Evolutionary conservation across 2,329 filamentous ascomycete species (phyloP).

Genomic region (Ophiostoma sp.): DNA sequence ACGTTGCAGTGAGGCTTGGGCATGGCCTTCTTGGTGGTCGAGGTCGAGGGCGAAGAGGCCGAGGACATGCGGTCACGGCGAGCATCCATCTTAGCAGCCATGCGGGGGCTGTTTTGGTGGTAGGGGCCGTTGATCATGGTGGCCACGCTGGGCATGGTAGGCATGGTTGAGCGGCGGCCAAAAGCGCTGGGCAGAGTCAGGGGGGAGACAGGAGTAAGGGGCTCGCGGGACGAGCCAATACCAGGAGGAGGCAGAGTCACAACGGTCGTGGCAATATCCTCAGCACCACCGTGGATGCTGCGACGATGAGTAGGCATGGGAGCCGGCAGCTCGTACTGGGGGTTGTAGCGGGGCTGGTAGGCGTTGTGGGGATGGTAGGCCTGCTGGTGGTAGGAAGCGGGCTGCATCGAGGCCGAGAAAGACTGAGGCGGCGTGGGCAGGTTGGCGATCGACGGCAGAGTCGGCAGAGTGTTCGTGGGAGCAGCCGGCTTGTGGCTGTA

Average conservation of each 20-base stretch:
- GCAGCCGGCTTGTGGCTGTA: background rate
- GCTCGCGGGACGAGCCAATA: background rate
- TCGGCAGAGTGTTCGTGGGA: background rate
- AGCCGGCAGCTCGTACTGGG: constrained; percentile 15
- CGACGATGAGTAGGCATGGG: constrained; percentile 12
- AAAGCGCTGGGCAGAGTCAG: constrained; percentile 18
- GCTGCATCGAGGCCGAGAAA: constrained; percentile 22
- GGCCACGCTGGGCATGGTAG: constrained; percentile 1
- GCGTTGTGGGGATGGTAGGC: background rate
- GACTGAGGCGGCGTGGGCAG: constrained; percentile 24
- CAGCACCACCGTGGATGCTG: background rate
- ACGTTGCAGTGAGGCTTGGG: constrained; percentile 32
- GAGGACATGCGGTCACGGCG: constrained; percentile 15
- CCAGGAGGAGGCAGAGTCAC: constrained; percentile 25
- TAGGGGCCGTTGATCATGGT: constrained; percentile 16
- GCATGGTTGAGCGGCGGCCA: constrained; percentile 18
- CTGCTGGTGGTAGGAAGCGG: constrained; percentile 10
- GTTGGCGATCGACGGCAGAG: background rate
- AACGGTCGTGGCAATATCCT: constrained; percentile 26
- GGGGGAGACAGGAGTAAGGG: constrained; percentile 26
- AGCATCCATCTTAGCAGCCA: constrained; percentile 19
- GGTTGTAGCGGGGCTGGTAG: constrained; percentile 2
- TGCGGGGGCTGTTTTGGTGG: constrained; percentile 20
- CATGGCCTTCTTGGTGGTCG: constrained; percentile 11
- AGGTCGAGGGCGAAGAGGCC: background rate